phyloP scores from a whole-genome alignment of 805 yeast species.

The Lipomyces spencermartinsiae region DNA sequence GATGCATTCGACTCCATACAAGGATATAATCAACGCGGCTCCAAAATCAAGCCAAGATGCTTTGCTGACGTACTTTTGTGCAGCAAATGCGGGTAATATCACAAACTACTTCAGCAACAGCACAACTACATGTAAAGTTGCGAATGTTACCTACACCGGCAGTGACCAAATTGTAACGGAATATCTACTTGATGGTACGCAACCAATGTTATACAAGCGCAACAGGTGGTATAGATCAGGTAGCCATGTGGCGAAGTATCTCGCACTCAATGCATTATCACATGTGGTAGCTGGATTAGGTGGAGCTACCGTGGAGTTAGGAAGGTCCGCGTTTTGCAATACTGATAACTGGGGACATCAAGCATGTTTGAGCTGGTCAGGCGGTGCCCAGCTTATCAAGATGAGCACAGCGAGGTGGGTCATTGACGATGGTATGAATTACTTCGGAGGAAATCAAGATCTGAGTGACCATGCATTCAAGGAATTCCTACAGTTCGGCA shows the following conservation, averaged over 20 bases:
- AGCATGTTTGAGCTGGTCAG: slow-evolving; percentile 7
- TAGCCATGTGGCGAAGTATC: slow-evolving; percentile 6
- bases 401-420: slow-evolving; percentile 9
- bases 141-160: slow-evolving; percentile 4
- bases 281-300: background rate
- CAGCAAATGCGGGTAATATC: slow-evolving; percentile 4
- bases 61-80: slow-evolving; percentile 3
- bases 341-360: slow-evolving; percentile 7
- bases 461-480: slow-evolving; percentile 9
- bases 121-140: slow-evolving; percentile 6
- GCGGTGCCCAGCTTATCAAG: background rate
- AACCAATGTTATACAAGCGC: background rate
- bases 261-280: slow-evolving; percentile 5
- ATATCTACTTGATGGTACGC: background rate
- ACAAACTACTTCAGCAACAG: slow-evolving; percentile 3
- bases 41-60: slow-evolving; percentile 9
- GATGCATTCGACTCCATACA: background rate
- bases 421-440: slow-evolving; percentile 6
- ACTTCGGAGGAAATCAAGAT: slow-evolving; percentile 7
- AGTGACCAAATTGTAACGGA: background rate
- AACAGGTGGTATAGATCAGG: background rate
- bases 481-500: background rate
- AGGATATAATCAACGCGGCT: slow-evolving; percentile 1
- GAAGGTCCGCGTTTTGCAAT: slow-evolving; percentile 8
- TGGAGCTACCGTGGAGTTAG: slow-evolving; percentile 1